phyloP scores from a whole-genome alignment of 1,139 yeast genomes.

The Magnusiomyces sp. region DNA sequence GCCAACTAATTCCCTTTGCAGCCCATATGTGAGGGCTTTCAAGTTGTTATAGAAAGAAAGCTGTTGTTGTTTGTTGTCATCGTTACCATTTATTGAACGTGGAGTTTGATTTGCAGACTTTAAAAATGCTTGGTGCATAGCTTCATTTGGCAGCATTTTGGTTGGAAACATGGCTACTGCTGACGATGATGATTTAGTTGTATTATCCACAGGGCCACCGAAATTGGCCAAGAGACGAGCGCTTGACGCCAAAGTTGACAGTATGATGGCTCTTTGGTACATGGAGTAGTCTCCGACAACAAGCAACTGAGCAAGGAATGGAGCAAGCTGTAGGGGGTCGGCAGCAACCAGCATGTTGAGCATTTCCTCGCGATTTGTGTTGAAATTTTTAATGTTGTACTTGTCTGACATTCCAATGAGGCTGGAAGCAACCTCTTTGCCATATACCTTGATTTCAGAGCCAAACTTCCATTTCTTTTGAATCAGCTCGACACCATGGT shows the following conservation, averaged over 20 bases:
- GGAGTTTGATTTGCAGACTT: neutral
- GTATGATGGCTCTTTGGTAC: conserved; percentile 48
- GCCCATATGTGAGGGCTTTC: conserved; percentile 1
- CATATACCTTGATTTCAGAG: conserved; percentile 45
- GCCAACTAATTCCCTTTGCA: conserved; percentile 23
- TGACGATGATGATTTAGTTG: conserved; percentile 18
- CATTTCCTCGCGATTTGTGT: conserved; percentile 41
- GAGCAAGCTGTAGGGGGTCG: conserved; percentile 36
- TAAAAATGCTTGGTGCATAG: conserved; percentile 2
- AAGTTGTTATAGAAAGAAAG: neutral
- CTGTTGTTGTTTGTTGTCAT: neutral
- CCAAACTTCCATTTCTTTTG: conserved; percentile 46
- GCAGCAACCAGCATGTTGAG: conserved; percentile 48
- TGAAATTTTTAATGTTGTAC: conserved; percentile 44
- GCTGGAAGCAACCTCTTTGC: conserved; percentile 39
- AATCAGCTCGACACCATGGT: conserved; percentile 46
- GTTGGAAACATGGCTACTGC: conserved; percentile 37
- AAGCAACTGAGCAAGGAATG: conserved; percentile 38
- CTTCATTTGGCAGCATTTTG: conserved; percentile 38
- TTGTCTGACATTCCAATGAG: conserved; percentile 44
- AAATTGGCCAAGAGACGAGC: conserved; percentile 23
- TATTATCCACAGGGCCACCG: neutral
- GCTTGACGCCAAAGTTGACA: conserved; percentile 49
- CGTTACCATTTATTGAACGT: neutral
- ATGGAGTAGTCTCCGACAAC: conserved; percentile 58